These are phyloP conservation scores for Ustilago cynodontis DNA, from an alignment of 1,284 basidiomycete species.

Conservation along the genomic window DNA sequence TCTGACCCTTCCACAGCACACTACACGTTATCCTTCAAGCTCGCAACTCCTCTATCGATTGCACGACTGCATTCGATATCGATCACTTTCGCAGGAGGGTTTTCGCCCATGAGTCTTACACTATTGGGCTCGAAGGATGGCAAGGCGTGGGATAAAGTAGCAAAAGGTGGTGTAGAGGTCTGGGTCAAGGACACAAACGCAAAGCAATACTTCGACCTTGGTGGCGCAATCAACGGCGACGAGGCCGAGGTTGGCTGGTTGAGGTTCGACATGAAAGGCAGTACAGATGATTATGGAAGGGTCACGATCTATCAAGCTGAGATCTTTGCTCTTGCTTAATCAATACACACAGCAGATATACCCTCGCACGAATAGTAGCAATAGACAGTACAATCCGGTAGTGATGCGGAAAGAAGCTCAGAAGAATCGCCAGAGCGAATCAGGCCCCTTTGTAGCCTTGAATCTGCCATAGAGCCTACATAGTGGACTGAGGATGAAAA, in stretches of 20 bases:
- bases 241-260: slow-evolving; percentile 12
- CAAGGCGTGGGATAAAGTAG: slow-evolving; percentile 18
- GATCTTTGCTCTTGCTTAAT: slow-evolving; percentile 18
- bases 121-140: slow-evolving; percentile 17
- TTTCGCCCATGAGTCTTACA: slow-evolving; percentile 30
- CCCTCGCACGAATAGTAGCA: not conserved
- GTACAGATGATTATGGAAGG: slow-evolving; percentile 52
- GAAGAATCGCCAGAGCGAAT: slow-evolving; percentile 52
- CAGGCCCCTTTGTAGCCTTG: slow-evolving; percentile 24
- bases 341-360: not conserved
- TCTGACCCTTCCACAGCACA: slow-evolving; percentile 16
- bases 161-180: not conserved
- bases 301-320: slow-evolving; percentile 44
- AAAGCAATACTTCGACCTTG: slow-evolving; percentile 37
- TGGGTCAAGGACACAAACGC: slow-evolving; percentile 44
- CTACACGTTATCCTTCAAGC: slow-evolving; percentile 36
- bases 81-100: slow-evolving; percentile 46
- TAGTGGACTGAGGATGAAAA: slow-evolving; percentile 34
- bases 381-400: not conserved
- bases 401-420: slow-evolving; percentile 1
- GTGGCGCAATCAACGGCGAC: not conserved
- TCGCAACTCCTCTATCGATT: not conserved
- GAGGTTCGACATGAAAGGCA: slow-evolving; percentile 33
- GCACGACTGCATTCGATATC: slow-evolving; percentile 26
- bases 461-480: slow-evolving; percentile 42